Conservation (phyloP, 2,329 filamentous ascomycete species). For the Pezicula neosporulosa region DNA sequence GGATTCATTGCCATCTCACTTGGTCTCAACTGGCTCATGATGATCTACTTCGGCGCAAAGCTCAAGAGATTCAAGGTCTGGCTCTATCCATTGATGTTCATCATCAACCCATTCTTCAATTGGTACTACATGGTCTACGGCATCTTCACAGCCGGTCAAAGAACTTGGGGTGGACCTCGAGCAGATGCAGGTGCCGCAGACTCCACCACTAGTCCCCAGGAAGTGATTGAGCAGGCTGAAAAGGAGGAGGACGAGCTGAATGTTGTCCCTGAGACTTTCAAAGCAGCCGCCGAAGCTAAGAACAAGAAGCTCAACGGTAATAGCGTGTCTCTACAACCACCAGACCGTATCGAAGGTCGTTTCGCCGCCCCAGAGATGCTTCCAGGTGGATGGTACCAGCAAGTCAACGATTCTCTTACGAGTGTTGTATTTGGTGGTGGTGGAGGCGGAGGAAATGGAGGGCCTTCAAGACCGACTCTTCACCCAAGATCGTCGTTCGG, state of each 20-base stretch:
- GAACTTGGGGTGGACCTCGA: constrained; percentile 92
- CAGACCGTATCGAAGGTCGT: constrained; percentile 70
- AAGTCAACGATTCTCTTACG: constrained; percentile 64
- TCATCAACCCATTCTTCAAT: constrained; percentile 95
- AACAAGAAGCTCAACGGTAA: constrained; percentile 40
- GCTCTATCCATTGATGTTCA: constrained; percentile 93
- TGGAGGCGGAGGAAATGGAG: constrained; percentile 25
- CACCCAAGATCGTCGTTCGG: constrained; percentile 63
- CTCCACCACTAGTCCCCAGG: constrained; percentile 68
- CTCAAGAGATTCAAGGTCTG: constrained; percentile 89
- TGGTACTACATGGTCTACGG: constrained; percentile 97
- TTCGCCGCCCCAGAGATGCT: constrained; percentile 71
- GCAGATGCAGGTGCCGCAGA: constrained; percentile 85
- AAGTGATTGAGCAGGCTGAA: constrained; percentile 81
- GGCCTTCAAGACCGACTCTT: constrained; percentile 30
- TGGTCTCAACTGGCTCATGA: constrained; percentile 89
- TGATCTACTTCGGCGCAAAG: constrained; percentile 91
- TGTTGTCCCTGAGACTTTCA: constrained; percentile 83
- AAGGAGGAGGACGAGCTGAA: constrained; percentile 84
- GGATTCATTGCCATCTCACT: constrained; percentile 92
- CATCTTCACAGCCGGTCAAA: constrained; percentile 88
- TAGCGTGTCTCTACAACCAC: constrained; percentile 65
- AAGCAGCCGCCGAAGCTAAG: constrained; percentile 51
- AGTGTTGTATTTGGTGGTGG: constrained; percentile 45
- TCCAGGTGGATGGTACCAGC: constrained; percentile 65